phyloP scores from a whole-genome alignment of 345 rosid genomes.

The Eutrema yunnanense region DNA sequence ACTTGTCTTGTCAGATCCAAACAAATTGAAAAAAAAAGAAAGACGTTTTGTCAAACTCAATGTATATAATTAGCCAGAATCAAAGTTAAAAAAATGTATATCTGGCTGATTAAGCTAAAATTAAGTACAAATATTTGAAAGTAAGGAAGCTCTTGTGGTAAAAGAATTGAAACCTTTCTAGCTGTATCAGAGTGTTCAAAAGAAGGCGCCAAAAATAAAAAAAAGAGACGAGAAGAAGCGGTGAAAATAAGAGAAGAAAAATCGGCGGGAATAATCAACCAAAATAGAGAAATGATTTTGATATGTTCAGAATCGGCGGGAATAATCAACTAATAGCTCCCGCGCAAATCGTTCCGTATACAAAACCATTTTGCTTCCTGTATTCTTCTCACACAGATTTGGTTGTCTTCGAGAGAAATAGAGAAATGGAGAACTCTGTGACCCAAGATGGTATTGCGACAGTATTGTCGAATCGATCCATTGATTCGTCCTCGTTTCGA shows the following conservation, averaged over 20 bases:
- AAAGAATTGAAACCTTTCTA: neutral
- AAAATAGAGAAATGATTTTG: too few species aligned
- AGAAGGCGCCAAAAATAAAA: neutral
- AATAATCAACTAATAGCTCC: slow-evolving; percentile 12
- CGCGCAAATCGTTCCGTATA: slow-evolving; percentile 10
- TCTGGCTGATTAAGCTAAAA: neutral
- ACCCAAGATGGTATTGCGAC: slow-evolving; percentile 54
- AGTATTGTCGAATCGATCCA: slow-evolving; percentile 43
- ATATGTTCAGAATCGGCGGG: slow-evolving; percentile 26
- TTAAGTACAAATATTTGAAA: too few species aligned
- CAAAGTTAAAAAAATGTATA: neutral
- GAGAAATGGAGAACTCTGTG: slow-evolving; percentile 53
- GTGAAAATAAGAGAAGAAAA: neutral
- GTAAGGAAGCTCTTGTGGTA: neutral
- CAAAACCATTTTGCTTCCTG: neutral
- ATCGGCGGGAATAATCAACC: slow-evolving; percentile 17
- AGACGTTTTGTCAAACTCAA: neutral
- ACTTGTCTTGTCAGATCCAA: neutral
- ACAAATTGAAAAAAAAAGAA: neutral
- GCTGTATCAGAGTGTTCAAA: rapidly evolving
- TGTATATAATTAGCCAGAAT: neutral
- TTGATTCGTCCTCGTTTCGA: slow-evolving; percentile 46
- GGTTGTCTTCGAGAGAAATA: neutral
- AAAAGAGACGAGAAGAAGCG: neutral
- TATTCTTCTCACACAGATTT: neutral